Evolutionary conservation across 2,329 filamentous ascomycete genomes (phyloP).

Genomic region (Fusarium sp.): DNA sequence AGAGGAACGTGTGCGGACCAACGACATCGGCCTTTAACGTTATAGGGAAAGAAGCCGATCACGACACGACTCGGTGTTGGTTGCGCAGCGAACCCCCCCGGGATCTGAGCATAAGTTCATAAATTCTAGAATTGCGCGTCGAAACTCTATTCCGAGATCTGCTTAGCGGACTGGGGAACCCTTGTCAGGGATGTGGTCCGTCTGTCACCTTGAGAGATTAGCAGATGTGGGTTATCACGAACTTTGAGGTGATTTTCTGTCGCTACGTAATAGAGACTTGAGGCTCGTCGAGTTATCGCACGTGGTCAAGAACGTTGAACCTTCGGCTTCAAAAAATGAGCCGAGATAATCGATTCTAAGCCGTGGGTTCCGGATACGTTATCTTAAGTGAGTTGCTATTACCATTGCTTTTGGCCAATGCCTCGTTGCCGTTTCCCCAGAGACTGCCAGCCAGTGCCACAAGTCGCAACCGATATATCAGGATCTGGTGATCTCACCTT

Average conservation of each 20-base stretch:
- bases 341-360: background rate
- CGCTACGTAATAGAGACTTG: background rate
- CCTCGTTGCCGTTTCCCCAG: background rate
- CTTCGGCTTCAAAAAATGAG: background rate
- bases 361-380: background rate
- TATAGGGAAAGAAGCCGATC: background rate
- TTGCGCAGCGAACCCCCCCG: background rate
- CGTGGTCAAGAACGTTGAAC: background rate
- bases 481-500: background rate
- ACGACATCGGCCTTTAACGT: background rate
- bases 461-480: background rate
- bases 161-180: background rate
- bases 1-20: background rate
- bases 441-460: background rate
- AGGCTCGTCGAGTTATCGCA: background rate
- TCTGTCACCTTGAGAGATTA: background rate
- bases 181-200: background rate
- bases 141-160: background rate
- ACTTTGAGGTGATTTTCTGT: background rate
- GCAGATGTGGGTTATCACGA: background rate
- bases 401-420: background rate
- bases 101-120: background rate
- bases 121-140: background rate
- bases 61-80: background rate
- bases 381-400: background rate